Evolutionary conservation across 2,329 filamentous ascomycete genomes (phyloP).

Genomic region (Trichoderma koningii): DNA sequence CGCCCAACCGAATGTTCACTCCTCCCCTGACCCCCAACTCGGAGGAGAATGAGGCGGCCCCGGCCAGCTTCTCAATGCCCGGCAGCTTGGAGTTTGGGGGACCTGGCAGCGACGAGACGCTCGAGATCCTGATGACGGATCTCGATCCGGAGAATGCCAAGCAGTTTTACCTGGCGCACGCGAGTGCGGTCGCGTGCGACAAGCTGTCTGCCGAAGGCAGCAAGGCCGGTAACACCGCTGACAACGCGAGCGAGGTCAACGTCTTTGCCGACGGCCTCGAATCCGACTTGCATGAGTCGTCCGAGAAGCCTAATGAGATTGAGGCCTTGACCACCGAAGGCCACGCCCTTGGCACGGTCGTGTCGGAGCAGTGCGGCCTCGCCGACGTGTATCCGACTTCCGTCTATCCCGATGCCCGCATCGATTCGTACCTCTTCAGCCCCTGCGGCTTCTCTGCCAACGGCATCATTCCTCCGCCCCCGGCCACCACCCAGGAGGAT

Average conservation of each 20-base stretch:
- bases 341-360: constrained; percentile 87
- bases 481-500: constrained; percentile 40
- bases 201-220: constrained; percentile 70
- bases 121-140: constrained; percentile 73
- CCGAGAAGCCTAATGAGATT: constrained; percentile 56
- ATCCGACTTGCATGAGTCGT: constrained; percentile 53
- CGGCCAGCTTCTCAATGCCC: constrained; percentile 53
- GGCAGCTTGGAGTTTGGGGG: constrained; percentile 47
- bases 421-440: constrained; percentile 95
- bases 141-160: constrained; percentile 68
- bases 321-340: constrained; percentile 88
- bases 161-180: constrained; percentile 69
- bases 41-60: constrained; percentile 43
- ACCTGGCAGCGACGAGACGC: constrained; percentile 71
- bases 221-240: constrained; percentile 61
- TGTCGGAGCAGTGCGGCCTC: constrained; percentile 86
- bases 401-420: constrained; percentile 87
- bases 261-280: constrained; percentile 73
- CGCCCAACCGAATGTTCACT: constrained; percentile 76
- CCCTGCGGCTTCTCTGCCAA: constrained; percentile 98
- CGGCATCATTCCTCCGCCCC: constrained; percentile 82
- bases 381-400: constrained; percentile 84
- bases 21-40: constrained; percentile 76
- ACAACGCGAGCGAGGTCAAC: constrained; percentile 70
- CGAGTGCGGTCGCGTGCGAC: constrained; percentile 86